A percentile compares a stretch with the other conserved stretches of the same genome.
Conservation (phyloP, 495 filamentous ascomycete species). For the Podospora anserina region DNA sequence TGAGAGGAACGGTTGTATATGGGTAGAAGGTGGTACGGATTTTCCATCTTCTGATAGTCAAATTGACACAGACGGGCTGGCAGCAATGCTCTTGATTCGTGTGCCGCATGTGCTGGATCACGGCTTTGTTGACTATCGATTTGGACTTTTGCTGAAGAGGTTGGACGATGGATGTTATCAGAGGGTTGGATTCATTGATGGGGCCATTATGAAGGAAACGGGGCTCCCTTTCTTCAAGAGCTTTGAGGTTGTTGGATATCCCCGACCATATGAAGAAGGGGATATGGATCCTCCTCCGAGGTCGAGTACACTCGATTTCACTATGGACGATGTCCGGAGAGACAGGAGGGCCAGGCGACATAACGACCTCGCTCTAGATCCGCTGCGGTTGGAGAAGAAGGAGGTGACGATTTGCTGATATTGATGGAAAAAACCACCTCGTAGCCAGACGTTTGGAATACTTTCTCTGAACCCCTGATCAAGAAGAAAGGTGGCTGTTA, state of each 20-base stretch:
- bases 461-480: too few relatives aligned
- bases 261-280: conserved; percentile 13
- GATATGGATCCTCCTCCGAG: neutral
- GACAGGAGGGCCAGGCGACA: neutral
- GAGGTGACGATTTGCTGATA: conserved; percentile 14
- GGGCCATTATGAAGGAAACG: conserved; percentile 17
- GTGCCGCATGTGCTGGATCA: conserved; percentile 22
- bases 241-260: conserved; percentile 15
- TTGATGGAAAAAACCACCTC: neutral
- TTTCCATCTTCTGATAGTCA: neutral
- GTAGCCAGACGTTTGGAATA: neutral
- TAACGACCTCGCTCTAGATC: conserved; percentile 21
- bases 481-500: neutral
- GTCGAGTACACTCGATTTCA: too few relatives aligned
- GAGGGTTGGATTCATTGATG: conserved; percentile 28
- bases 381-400: conserved; percentile 10
- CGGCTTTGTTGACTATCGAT: conserved; percentile 27
- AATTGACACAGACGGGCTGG: neutral
- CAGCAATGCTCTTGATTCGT: conserved; percentile 23
- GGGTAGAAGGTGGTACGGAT: conserved; percentile 28
- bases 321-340: too few relatives aligned
- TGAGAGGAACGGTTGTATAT: conserved; percentile 4
- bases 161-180: conserved; percentile 8
- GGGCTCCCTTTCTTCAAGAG: neutral
- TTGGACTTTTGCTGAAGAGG: conserved; percentile 22